A percentile compares a stretch with the other conserved stretches of the same genome.
Conservation (phyloP, 352 stramenopile species). For the Phytopythium cucurbitacearum region DNA sequence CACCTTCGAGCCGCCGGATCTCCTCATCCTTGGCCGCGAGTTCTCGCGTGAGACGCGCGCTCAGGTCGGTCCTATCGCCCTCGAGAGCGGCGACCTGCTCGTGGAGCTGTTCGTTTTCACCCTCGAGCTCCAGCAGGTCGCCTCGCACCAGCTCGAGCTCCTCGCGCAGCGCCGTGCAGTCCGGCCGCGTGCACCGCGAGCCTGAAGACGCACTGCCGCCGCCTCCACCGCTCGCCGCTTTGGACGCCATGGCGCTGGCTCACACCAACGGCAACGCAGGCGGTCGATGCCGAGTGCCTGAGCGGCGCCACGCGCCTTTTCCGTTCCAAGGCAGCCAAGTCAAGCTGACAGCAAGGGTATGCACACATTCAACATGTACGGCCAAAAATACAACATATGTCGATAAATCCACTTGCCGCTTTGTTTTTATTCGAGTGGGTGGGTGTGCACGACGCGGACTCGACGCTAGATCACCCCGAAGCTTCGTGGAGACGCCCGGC, state of each 20-base stretch:
- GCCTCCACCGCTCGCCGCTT: constrained; percentile 1
- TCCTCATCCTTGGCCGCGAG: constrained; percentile 23
- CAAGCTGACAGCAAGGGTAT: too few relatives aligned
- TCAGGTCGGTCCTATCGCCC: constrained; percentile 14
- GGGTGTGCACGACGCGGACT: too few relatives aligned
- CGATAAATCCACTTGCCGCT: too few relatives aligned
- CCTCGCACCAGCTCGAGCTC: constrained; percentile 56
- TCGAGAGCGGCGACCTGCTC: constrained; percentile 42
- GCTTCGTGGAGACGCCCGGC: too few relatives aligned
- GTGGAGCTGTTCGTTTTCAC: constrained; percentile 65
- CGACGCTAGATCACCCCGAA: too few relatives aligned
- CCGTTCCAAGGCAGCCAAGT: too few relatives aligned
- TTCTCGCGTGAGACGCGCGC: constrained; percentile 8
- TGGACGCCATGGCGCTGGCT: constrained; percentile 11
- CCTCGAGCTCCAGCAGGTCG: constrained; percentile 57
- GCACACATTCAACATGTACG: too few relatives aligned
- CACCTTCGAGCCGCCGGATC: constrained; percentile 14
- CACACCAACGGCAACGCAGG: too few relatives aligned
- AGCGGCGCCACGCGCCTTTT: too few relatives aligned
- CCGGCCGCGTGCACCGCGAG: constrained; percentile 35
- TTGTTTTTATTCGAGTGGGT: too few relatives aligned
- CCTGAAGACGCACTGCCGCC: constrained; percentile 3
- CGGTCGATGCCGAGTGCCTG: too few relatives aligned
- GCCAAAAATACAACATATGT: too few relatives aligned
- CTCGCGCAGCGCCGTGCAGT: constrained; percentile 63